phyloP scores from a whole-genome alignment of 2,329 filamentous ascomycete genomes.

The Alternaria conjuncta region DNA sequence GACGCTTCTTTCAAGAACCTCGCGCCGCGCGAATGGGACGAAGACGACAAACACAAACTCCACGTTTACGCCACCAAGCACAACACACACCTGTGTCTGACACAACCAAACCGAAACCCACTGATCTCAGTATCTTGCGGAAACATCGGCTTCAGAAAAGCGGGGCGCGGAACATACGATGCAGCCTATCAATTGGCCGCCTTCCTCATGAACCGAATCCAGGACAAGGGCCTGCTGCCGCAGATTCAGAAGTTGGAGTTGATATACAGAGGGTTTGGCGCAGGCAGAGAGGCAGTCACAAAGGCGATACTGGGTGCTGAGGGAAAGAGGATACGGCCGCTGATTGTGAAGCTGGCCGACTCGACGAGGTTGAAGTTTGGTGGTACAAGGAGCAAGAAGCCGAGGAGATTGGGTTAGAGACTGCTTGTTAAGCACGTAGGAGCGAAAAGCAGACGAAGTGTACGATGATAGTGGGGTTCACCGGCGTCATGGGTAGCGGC shows the following conservation, averaged over 20 bases:
- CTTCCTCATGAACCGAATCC: constrained; percentile 82
- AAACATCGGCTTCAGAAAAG: constrained; percentile 90
- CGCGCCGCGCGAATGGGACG: constrained; percentile 34
- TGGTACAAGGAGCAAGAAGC: constrained; percentile 83
- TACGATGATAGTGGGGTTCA: not conserved
- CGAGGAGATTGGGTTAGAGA: constrained; percentile 74
- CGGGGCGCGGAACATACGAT: constrained; percentile 81
- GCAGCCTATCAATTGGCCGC: constrained; percentile 88
- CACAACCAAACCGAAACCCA: constrained; percentile 78
- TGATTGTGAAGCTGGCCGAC: constrained; percentile 83
- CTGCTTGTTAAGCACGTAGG: not conserved
- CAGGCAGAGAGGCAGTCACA: constrained; percentile 83
- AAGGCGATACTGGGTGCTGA: constrained; percentile 90
- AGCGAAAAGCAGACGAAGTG: not conserved
- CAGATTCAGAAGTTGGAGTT: constrained; percentile 82
- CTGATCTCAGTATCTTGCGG: constrained; percentile 82
- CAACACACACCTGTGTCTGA: constrained; percentile 93
- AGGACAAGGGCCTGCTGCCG: constrained; percentile 78
- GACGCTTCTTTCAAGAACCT: constrained; percentile 21
- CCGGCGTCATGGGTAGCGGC: not conserved
- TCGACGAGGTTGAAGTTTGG: constrained; percentile 93
- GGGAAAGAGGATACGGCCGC: constrained; percentile 74
- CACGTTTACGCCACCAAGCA: constrained; percentile 88
- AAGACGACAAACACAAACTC: constrained; percentile 76
- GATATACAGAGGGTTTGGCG: constrained; percentile 82